Evolutionary conservation across 129 eudicot genomes (phyloP), one percentile per base, ranked within the genome.

Genomic region (Chrysanthemum seticuspe): DNA sequence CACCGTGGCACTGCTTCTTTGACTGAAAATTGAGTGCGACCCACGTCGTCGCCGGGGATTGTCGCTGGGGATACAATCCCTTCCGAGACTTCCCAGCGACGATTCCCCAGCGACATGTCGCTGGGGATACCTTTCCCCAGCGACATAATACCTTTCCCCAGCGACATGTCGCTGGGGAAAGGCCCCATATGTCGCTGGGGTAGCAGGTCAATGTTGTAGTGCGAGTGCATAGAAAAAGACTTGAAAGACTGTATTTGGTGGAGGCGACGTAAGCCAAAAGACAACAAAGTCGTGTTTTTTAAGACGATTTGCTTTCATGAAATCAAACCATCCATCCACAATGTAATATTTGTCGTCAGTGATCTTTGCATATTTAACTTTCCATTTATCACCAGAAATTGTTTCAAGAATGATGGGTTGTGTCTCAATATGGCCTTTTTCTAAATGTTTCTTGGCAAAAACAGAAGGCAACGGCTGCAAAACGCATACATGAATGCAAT

Each of bases 311-410:
- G 62, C 65, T 2, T 34, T 54, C 70, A 67, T 68, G 72, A 77
- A 82, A 15, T 65, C 31, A 6, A 44, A 29, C 79, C 85, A 82
- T 40, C 85, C 82, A 48, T 63, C 60, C 16, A 45, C 25, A 19
- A 81, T 72, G 50, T 31, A 67, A 60, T 74, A 68, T 69, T 49
- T 31, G 36, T 31, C 27, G 16, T 58, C 69, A 18, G 48, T 57
- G 14, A 79, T 58, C 29, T 67, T 67, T 4, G 10, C 31, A 49
- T 54, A 58, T 58, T 31, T 47, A 5, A 79, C 76, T 0, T 16
- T 59, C 80, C 80, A 67, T 58, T 59, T 27, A 13, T 5, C 62
- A 13, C 51, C 53, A 16, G 74, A 67, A 49, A 55, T 66, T 3
- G 68, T 8, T 48, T 59, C 31, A 0, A 76, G 66, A 44, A 76